phyloP scores from a whole-genome alignment of 495 filamentous ascomycete genomes.

The Geoglossum glabrum region DNA sequence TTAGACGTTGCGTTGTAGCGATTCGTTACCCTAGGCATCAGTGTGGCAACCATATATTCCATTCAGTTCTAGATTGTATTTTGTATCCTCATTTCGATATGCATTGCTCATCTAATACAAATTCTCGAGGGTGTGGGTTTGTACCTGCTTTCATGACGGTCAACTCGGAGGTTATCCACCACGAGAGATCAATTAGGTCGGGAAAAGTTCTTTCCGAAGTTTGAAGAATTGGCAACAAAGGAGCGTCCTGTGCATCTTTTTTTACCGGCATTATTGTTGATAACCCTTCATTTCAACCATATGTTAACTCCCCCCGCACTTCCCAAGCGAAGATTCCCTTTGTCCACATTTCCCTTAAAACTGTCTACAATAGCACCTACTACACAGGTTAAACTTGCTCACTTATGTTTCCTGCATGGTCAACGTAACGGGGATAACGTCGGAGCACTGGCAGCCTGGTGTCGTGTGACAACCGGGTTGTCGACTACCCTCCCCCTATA shows the following conservation, averaged over 20 bases:
- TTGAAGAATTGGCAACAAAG: slow-evolving; percentile 1
- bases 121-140: background rate
- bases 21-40: background rate
- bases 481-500: background rate
- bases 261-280: background rate
- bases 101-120: background rate
- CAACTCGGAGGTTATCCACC: background rate
- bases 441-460: background rate
- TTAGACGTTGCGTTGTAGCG: slow-evolving; percentile 80
- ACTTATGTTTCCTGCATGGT: background rate
- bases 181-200: background rate
- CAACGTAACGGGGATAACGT: background rate
- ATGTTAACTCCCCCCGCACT: background rate
- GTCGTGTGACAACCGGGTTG: background rate
- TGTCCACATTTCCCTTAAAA: background rate
- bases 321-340: background rate
- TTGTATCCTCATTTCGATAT: background rate
- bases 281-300: background rate
- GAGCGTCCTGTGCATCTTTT: slow-evolving; percentile 1
- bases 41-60: background rate
- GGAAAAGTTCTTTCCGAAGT: background rate
- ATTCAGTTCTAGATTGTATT: slow-evolving; percentile 3
- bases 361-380: background rate
- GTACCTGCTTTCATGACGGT: background rate
- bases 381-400: background rate